phyloP scores from a whole-genome alignment of 1,284 basidiomycete species.

The Puccinia novopanici region DNA sequence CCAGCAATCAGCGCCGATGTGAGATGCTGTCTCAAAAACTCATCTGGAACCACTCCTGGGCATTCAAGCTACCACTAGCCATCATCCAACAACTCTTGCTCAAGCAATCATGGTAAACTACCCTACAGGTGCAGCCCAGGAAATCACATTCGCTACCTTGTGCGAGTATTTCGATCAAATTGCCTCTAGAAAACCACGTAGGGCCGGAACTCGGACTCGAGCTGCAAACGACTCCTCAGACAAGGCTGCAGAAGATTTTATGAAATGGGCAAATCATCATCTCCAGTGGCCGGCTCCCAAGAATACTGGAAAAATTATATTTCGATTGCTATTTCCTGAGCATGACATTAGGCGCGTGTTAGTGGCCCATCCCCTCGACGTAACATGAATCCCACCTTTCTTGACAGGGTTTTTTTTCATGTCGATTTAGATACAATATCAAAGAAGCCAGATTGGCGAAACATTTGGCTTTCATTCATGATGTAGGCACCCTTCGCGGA shows the following conservation, averaged over 20 bases:
- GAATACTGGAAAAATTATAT: slow-evolving; percentile 61
- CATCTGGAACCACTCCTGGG: not conserved
- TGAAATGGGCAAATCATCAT: slow-evolving; percentile 6
- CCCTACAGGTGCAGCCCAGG: not conserved
- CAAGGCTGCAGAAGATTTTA: slow-evolving; percentile 11
- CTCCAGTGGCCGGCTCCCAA: slow-evolving; percentile 2
- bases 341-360: slow-evolving; percentile 68
- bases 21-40: not conserved
- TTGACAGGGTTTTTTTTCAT: not conserved
- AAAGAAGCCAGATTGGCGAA: slow-evolving; percentile 70
- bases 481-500: slow-evolving; percentile 58
- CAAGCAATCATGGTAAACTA: not conserved
- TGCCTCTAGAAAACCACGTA: slow-evolving; percentile 5
- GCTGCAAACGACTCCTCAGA: not conserved
- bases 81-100: not conserved
- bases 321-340: slow-evolving; percentile 78
- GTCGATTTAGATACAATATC: slow-evolving; percentile 64
- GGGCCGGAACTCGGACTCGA: not conserved
- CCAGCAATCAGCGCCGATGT: not conserved
- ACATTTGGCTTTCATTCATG: slow-evolving; percentile 65
- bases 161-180: not conserved
- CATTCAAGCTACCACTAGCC: not conserved
- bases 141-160: not conserved
- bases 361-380: not conserved
- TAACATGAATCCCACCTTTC: not conserved